Evolutionary conservation across 2,329 filamentous ascomycete species (phyloP), one percentile per base, ranked within the genome.

Genomic region (Colletotrichum theobromicola): DNA sequence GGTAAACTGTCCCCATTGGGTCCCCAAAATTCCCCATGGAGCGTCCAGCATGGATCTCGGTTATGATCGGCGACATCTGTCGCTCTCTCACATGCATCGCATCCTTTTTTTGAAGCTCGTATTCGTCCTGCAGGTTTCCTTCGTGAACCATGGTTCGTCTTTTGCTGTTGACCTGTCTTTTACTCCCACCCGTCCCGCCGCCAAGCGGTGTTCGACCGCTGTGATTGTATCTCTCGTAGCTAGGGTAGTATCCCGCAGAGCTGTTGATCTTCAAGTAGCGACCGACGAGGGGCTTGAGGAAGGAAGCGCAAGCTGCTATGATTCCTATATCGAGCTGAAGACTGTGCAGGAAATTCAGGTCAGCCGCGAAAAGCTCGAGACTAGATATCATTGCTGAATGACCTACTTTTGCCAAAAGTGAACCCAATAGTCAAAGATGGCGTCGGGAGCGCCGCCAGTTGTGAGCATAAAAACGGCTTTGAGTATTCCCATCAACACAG

Each of bases 251-350:
- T 7, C 37, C 67, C 7, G 67, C 67, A 8, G 77, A 69, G 70
- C 65, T 76, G 57, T 76, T 77, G 58, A 80, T 73, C 46, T 78
- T 77, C 28, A 84, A 79, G 57, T 76, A 64, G n/a, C 78, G 76
- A 63, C 76, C 74, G 42, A 84, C 78, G 5, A 85, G 77, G 2
- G 84, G 83, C 35, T 83, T 84, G 34, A 86, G 79, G 7, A 82
- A 81, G 10, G 85, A 84, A 9, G 85, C 80, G 42, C 83, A 85
- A 26, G 82, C 82, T 5, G 84, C 84, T 24, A 84, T 79, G 46
- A 86, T 84, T 12, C 83, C 83, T 9, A 85, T 77, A 64, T 83
- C 83, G 70, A 85, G 79, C 76, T 87, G 84, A 60, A 86, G 79
- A 21, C 84, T 87, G 42, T 10, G 10, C 9, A 30, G 26, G 53